Evolutionary conservation across 192 early-diverging fungal species (phyloP), one percentile per base, ranked within the genome.

Genomic region (Backusella tarrabulga): DNA sequence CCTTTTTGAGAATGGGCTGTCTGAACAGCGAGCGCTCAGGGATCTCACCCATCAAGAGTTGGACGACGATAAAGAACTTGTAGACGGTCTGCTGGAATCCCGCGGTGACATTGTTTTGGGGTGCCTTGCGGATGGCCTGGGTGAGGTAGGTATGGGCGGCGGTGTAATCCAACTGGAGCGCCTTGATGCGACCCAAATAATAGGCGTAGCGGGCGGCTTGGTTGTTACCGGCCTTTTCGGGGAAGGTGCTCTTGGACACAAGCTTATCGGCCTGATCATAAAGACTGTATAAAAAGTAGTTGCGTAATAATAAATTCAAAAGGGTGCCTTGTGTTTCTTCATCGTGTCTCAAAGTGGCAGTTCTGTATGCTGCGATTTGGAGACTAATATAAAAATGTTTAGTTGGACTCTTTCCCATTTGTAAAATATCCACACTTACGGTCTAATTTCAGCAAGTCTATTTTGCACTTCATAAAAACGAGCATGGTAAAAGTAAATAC

Each of bases 1-100:
- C 87, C 87, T 94, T 96, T 68, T 89, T 89, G 56, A 99, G 82
- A 34, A 91, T 90, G 4, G 94, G 92, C 76, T 96, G 91, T 73
- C 96, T 88, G 89, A 99, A 99, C 34, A 97, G 81, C 42, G 94
- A 93, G 69, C 97, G 89, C 76, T 98, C 97, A 14, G 98, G 97
- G 73, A 99, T 98, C 77, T 99, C 96, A 32, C 98, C 98, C 94
- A 98, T 97, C 83, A 99, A 84, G 71, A 99, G 84, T 86, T 99
- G 96, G 2, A 99, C 97, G 80, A 98, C 96, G 63, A 99, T 96
- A 36, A 93, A 91, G 34, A 99, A 89, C 85, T 99, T 99, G 87
- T 97, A 68, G 35, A 71, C 36, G 41, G 94, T 90, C 84, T 98
- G 96, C 80, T 97, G 95, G 85, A 99, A 99, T 36, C 98, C 98